A percentile compares a stretch with the other conserved stretches of the same genome.
Evolutionary conservation across 352 stramenopile species (phyloP).

Genomic region (Phytophthora macrochlamydospora): DNA sequence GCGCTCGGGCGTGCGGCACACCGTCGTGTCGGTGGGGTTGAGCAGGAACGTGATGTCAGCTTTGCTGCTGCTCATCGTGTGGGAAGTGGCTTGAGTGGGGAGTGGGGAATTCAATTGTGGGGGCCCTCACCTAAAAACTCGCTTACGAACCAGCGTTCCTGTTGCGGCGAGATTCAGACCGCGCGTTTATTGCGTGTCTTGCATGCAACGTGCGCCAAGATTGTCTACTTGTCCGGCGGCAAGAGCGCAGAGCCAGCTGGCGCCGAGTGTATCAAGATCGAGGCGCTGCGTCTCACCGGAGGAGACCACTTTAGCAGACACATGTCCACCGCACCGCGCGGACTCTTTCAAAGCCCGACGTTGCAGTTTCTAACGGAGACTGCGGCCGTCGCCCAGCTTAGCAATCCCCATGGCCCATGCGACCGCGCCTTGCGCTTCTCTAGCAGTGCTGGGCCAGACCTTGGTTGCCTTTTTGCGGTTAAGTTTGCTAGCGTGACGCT

Average conservation of each 20-base stretch:
- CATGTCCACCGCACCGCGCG: too few species aligned
- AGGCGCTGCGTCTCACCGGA: neutral
- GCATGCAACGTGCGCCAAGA: neutral
- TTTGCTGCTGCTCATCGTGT: conserved; percentile 35
- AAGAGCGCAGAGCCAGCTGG: neutral
- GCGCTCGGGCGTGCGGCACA: conserved; percentile 12
- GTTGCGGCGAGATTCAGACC: neutral
- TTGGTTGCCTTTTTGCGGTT: neutral
- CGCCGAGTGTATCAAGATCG: neutral
- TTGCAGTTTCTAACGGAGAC: too few species aligned
- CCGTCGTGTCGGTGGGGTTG: conserved; percentile 26
- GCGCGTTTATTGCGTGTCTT: neutral
- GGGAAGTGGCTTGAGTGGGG: conserved; percentile 5
- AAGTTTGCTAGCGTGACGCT: too few species aligned
- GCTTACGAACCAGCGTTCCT: neutral
- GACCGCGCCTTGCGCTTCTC: too few species aligned
- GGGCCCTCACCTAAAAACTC: neutral
- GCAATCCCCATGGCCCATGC: neutral
- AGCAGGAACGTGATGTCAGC: conserved; percentile 51
- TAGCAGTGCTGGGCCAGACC: neutral
- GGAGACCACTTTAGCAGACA: too few species aligned
- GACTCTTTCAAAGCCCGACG: too few species aligned
- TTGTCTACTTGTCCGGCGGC: neutral
- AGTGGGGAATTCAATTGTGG: conserved; percentile 23
- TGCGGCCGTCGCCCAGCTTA: neutral